Evolutionary conservation across 2,329 filamentous ascomycete species (phyloP).

Genomic region (Coleophoma eucalyptorum): DNA sequence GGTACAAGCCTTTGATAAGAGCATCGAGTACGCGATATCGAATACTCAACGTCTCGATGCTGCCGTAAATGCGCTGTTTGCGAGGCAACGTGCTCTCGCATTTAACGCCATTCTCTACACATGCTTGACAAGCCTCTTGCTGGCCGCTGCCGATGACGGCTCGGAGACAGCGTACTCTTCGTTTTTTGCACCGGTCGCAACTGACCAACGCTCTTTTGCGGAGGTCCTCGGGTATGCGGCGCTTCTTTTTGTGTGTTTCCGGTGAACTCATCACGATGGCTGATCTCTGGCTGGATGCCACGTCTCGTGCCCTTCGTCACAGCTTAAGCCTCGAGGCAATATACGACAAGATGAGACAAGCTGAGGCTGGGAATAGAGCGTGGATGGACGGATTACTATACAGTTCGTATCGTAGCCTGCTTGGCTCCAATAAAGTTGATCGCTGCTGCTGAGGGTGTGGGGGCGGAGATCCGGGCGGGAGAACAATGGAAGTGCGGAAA

Average conservation of each 20-base stretch:
- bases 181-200: slow-evolving; percentile 33
- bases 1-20: slow-evolving; percentile 36
- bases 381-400: too few species aligned
- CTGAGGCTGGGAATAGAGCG: too few species aligned
- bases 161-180: slow-evolving; percentile 31
- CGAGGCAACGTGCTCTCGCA: slow-evolving; percentile 39
- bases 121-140: slow-evolving; percentile 33
- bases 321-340: too few species aligned
- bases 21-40: slow-evolving; percentile 38
- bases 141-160: slow-evolving; percentile 15
- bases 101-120: slow-evolving; percentile 30
- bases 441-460: too few species aligned
- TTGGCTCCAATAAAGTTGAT: neutral
- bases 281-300: too few species aligned
- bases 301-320: too few species aligned
- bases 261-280: neutral
- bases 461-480: too few species aligned
- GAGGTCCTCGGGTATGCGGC: slow-evolving; percentile 30
- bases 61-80: slow-evolving; percentile 40
- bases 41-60: slow-evolving; percentile 39
- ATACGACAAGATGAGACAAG: too few species aligned
- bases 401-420: too few species aligned
- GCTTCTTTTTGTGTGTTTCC: slow-evolving; percentile 21
- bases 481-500: too few species aligned
- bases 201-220: slow-evolving; percentile 30